Evolutionary conservation across 1,284 basidiomycete genomes (phyloP).

Genomic region (Apiotrichum laibachii): DNA sequence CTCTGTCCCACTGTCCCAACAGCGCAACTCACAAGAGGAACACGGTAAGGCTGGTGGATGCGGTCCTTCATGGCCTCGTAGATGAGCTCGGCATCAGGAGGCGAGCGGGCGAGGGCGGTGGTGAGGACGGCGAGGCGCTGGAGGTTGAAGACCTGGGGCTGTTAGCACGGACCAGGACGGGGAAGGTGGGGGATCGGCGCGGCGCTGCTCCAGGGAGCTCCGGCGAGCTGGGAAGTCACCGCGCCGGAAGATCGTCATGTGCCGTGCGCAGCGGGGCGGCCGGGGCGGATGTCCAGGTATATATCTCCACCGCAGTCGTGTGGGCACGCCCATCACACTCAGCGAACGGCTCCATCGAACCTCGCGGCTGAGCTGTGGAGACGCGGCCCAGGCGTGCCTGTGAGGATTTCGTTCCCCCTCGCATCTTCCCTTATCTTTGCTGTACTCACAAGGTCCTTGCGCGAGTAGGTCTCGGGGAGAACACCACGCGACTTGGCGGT

Average conservation of each 20-base stretch:
- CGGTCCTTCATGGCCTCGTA: slow-evolving; percentile 99
- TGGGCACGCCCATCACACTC: too few species aligned
- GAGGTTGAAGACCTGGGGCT: slow-evolving; percentile 85
- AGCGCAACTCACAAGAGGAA: slow-evolving; percentile 59
- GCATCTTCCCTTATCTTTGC: too few species aligned
- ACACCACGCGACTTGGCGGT: slow-evolving; percentile 92
- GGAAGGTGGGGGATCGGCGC: not conserved
- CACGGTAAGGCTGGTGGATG: slow-evolving; percentile 95
- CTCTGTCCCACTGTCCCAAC: not conserved
- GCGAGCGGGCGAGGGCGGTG: slow-evolving; percentile 83
- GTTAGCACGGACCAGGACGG: not conserved
- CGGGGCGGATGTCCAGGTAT: too few species aligned
- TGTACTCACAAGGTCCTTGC: slow-evolving; percentile 80
- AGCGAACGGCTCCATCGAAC: too few species aligned
- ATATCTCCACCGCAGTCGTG: too few species aligned
- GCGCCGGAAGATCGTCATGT: not conserved
- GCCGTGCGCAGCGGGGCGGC: not conserved
- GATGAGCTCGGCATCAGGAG: slow-evolving; percentile 89
- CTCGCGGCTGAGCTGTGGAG: too few species aligned
- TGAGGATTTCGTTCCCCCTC: not conserved
- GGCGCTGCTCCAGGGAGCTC: not conserved
- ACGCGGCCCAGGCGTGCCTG: too few species aligned
- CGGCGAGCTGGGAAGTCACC: not conserved
- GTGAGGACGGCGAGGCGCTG: slow-evolving; percentile 97
- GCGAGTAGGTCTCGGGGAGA: slow-evolving; percentile 75